These are phyloP conservation scores for Phytopythium montanum DNA, from an alignment of 352 stramenopile genomes.

Conservation along the genomic window DNA sequence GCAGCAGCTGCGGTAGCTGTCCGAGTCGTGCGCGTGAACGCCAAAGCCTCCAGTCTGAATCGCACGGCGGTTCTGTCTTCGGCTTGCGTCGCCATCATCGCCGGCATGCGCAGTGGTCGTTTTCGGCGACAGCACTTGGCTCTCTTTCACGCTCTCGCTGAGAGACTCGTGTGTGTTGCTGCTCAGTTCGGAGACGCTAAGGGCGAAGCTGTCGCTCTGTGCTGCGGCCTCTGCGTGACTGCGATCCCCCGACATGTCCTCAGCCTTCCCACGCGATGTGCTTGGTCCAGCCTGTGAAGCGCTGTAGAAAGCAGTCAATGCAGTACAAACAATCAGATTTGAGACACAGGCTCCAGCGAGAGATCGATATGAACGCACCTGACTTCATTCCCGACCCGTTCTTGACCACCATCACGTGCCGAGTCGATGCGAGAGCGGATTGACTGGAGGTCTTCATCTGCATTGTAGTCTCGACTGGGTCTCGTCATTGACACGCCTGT, in stretches of 20 bases:
- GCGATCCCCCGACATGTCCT: not conserved
- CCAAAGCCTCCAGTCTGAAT: not conserved
- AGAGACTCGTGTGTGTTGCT: not conserved
- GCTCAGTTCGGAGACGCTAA: not conserved
- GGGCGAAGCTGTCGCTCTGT: not conserved
- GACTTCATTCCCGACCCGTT: not conserved
- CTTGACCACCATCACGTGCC: not conserved
- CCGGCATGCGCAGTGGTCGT: not conserved
- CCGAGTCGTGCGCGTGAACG: not conserved
- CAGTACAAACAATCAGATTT: not conserved
- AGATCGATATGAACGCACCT: not conserved
- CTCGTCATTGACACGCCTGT: not conserved
- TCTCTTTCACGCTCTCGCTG: not conserved
- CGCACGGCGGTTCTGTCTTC: not conserved
- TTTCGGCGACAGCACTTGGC: constrained; percentile 4
- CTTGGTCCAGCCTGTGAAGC: not conserved
- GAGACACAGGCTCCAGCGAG: not conserved
- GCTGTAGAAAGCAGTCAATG: not conserved
- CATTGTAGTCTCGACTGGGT: not conserved
- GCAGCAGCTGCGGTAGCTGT: constrained; percentile 45
- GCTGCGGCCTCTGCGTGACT: not conserved
- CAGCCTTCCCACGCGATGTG: not conserved
- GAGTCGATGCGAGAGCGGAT: not conserved
- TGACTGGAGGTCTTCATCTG: not conserved
- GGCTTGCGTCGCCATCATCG: not conserved